These are phyloP conservation scores for Ocimum tenuiflorum DNA, from an alignment of 257 asterid species.

Conservation along the genomic window DNA sequence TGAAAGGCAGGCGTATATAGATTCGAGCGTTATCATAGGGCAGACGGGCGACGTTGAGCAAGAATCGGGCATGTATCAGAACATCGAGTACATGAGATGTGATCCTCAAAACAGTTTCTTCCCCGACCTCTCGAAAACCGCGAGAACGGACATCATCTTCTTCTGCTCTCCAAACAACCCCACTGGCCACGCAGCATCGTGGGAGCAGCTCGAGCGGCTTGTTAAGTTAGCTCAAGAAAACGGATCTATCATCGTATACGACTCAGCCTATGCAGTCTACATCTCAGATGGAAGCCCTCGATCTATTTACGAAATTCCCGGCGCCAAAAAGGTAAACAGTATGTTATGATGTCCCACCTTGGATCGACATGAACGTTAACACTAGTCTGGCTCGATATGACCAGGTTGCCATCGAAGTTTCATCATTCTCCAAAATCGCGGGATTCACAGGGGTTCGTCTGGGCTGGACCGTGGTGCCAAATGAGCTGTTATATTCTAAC, in stretches of 20 bases:
- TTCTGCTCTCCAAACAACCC: constrained; percentile 90
- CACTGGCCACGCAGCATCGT: constrained; percentile 73
- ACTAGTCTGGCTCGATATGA: too few relatives aligned
- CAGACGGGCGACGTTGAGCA: constrained; percentile 56
- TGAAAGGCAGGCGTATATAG: constrained; percentile 70
- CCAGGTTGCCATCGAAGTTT: constrained; percentile 89
- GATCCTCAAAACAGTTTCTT: constrained; percentile 59
- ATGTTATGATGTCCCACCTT: too few relatives aligned
- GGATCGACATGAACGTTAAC: too few relatives aligned
- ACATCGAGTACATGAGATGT: constrained; percentile 66
- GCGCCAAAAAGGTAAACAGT: constrained; percentile 52
- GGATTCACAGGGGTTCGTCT: constrained; percentile 92
- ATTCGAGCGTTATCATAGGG: constrained; percentile 74
- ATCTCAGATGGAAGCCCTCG: constrained; percentile 64
- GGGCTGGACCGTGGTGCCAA: constrained; percentile 92
- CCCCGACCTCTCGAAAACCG: constrained; percentile 46
- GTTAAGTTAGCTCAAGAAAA: constrained; percentile 58
- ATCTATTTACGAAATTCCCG: constrained; percentile 74
- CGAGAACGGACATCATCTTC: constrained; percentile 71
- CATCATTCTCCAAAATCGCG: constrained; percentile 86
- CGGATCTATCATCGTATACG: constrained; percentile 73
- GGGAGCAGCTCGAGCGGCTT: constrained; percentile 51
- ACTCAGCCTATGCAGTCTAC: constrained; percentile 65
- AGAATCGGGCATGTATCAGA: constrained; percentile 46
- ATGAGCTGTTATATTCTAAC: constrained; percentile 56